Evolutionary conservation across 148 eudicot species (phyloP).

Genomic region (Diospyros kaki): DNA sequence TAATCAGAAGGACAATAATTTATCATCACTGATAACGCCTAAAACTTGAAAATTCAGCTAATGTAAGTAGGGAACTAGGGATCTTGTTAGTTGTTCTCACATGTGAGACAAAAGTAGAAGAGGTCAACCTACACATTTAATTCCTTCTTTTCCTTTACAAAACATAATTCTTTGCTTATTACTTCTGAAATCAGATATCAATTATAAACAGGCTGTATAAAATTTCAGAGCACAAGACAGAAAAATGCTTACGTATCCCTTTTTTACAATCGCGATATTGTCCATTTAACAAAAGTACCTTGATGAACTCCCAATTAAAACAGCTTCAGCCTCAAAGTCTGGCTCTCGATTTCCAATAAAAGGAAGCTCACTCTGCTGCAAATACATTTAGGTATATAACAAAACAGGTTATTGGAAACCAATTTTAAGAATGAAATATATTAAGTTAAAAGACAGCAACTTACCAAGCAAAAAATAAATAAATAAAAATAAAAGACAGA

Average conservation of each 20-base stretch:
- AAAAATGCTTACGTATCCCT: no score
- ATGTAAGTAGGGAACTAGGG: background rate
- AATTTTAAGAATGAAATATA: conserved; percentile 1
- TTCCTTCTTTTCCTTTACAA: background rate
- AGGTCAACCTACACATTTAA: background rate
- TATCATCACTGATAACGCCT: background rate
- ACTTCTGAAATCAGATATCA: background rate
- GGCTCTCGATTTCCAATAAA: conserved; percentile 90
- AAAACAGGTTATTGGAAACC: conserved; percentile 1
- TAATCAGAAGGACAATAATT: background rate
- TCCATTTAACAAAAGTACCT: conserved; percentile 33
- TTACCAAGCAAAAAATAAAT: background rate
- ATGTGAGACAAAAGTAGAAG: background rate
- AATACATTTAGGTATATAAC: conserved; percentile 3
- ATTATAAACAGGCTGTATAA: background rate
- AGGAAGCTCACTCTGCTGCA: conserved; percentile 57
- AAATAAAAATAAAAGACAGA: background rate
- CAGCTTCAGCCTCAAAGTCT: conserved; percentile 96
- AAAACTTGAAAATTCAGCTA: background rate
- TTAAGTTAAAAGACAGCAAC: background rate
- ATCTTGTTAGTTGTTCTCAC: background rate
- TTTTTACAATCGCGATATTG: background rate
- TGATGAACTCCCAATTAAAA: conserved; percentile 94
- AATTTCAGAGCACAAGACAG: background rate
- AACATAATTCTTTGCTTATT: no score